phyloP scores from a whole-genome alignment of 2,329 filamentous ascomycete genomes.

The Lachnellula suecica region DNA sequence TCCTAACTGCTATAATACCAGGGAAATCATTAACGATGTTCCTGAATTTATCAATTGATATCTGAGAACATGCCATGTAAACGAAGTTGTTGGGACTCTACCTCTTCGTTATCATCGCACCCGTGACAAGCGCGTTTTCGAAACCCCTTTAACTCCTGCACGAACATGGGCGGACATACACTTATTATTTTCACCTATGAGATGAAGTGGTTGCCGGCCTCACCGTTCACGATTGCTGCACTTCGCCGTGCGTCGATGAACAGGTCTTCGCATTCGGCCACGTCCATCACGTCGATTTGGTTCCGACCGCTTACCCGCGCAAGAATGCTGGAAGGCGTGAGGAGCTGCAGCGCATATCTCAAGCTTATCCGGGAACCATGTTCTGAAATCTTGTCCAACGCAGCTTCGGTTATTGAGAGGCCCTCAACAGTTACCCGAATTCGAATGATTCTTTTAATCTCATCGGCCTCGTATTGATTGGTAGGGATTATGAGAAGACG shows the following conservation, averaged over 20 bases:
- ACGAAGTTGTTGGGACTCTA: slow-evolving; percentile 62
- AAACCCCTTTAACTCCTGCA: slow-evolving; percentile 51
- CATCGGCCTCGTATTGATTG: slow-evolving; percentile 79
- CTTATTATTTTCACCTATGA: slow-evolving; percentile 18
- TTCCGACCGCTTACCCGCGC: slow-evolving; percentile 78
- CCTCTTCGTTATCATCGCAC: slow-evolving; percentile 71
- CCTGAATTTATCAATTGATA: slow-evolving; percentile 1
- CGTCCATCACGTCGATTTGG: slow-evolving; percentile 75
- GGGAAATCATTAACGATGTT: background rate
- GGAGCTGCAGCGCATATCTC: slow-evolving; percentile 87
- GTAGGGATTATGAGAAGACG: slow-evolving; percentile 96
- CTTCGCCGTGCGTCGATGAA: slow-evolving; percentile 82
- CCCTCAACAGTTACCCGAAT: slow-evolving; percentile 81
- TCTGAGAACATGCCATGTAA: slow-evolving; percentile 15
- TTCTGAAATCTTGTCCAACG: slow-evolving; percentile 82
- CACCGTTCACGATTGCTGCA: slow-evolving; percentile 64
- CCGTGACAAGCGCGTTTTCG: slow-evolving; percentile 80
- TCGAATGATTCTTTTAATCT: slow-evolving; percentile 90
- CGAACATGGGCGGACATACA: background rate
- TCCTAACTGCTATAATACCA: slow-evolving; percentile 4
- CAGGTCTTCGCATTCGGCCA: slow-evolving; percentile 78
- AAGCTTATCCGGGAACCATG: slow-evolving; percentile 88
- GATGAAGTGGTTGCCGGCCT: slow-evolving; percentile 60
- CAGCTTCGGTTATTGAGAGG: slow-evolving; percentile 75
- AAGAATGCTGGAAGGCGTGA: slow-evolving; percentile 69